Percentiles rank a stretch among this genome's conserved stretches.
phyloP scores from a whole-genome alignment of 1,284 basidiomycete genomes.

The Pterula multifida region DNA sequence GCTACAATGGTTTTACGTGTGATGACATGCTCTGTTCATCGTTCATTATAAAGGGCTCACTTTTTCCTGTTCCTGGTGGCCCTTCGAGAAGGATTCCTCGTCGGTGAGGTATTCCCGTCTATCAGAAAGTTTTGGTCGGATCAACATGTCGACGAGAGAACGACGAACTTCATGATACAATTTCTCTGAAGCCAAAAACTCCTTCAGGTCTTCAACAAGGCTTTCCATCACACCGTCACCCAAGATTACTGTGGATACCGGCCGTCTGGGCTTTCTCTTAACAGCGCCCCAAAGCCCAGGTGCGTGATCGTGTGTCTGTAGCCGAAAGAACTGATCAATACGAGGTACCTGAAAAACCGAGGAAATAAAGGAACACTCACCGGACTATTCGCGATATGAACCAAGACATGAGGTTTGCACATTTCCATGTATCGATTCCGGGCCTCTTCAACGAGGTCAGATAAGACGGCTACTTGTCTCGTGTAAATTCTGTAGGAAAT shows the following conservation, averaged over 20 bases:
- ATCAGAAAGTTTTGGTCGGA: neutral
- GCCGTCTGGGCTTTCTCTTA: neutral
- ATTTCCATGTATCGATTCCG: neutral
- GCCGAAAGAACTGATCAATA: neutral
- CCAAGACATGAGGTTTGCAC: neutral
- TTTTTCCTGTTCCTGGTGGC: constrained; percentile 41
- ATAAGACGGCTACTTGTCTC: neutral
- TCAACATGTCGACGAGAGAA: neutral
- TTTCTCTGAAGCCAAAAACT: neutral
- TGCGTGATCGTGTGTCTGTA: neutral
- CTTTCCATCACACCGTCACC: neutral
- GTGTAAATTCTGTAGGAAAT: neutral
- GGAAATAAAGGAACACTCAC: neutral
- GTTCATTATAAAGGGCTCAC: constrained; percentile 12
- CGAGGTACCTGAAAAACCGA: neutral
- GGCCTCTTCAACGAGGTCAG: neutral
- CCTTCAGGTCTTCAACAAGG: neutral
- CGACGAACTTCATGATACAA: neutral
- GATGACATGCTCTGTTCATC: neutral
- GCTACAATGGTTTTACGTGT: neutral
- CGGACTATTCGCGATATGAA: neutral
- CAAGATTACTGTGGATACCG: neutral
- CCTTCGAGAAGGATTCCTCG: constrained; percentile 45
- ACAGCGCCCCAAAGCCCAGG: neutral
- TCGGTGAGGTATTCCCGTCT: neutral